These are phyloP conservation scores for Ogataea zsoltii DNA, from an alignment of 805 yeast genomes.

Conservation along the genomic window DNA sequence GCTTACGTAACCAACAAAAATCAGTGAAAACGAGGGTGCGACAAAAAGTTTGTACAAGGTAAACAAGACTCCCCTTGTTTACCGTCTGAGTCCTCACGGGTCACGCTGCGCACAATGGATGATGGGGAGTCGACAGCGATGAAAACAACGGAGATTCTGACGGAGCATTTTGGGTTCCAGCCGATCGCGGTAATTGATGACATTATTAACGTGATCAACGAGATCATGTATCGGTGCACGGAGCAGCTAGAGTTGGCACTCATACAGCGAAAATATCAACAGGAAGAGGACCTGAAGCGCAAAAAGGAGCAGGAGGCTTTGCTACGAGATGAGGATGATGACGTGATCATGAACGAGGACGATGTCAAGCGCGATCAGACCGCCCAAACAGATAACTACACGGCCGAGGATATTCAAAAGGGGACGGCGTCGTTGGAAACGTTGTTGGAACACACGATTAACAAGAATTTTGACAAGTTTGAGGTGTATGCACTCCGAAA, in stretches of 20 bases:
- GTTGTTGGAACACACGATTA: conserved; percentile 70
- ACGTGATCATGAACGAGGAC: conserved; percentile 29
- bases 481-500: conserved; percentile 82
- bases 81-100: too few relatives aligned
- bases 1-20: too few relatives aligned
- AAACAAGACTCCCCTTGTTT: neutral
- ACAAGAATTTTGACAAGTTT: conserved; percentile 79
- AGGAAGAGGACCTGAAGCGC: conserved; percentile 21
- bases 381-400: conserved; percentile 12
- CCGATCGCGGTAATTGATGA: conserved; percentile 84
- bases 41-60: neutral
- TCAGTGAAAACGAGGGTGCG: neutral
- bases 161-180: conserved; percentile 85
- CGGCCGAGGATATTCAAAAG: conserved; percentile 54
- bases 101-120: conserved; percentile 6
- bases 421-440: conserved; percentile 85
- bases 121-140: conserved; percentile 16
- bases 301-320: conserved; percentile 10
- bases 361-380: conserved; percentile 9
- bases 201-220: conserved; percentile 84
- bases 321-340: conserved; percentile 27
- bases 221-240: conserved; percentile 78
- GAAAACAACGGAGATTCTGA: conserved; percentile 50
- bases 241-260: conserved; percentile 74
- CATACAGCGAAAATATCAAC: conserved; percentile 34